Evolutionary conservation across 2,329 filamentous ascomycete species (phyloP).

Genomic region (Hypoxylon sp.): DNA sequence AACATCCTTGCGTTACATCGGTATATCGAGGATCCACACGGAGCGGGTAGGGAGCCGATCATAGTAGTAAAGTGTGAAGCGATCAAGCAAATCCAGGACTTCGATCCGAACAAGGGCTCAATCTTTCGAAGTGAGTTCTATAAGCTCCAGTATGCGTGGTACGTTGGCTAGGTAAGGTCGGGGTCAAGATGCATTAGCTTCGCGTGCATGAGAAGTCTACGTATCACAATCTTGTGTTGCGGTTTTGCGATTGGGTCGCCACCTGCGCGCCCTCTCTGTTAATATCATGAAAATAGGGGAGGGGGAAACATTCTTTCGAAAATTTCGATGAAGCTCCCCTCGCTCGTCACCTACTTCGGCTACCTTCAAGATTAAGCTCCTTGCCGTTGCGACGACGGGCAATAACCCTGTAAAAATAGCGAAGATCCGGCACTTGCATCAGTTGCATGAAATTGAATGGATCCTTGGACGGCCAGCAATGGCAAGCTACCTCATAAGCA

Average conservation of each 20-base stretch:
- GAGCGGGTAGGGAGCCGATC: constrained; percentile 14
- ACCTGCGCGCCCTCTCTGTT: background rate
- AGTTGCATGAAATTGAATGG: constrained; percentile 43
- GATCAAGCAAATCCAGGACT: constrained; percentile 5
- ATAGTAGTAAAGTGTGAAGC: constrained; percentile 4
- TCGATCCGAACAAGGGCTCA: constrained; percentile 8
- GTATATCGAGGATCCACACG: constrained; percentile 21
- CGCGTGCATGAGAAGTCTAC: constrained; percentile 23
- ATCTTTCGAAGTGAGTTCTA: constrained; percentile 1
- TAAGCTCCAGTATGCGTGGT: constrained; percentile 5
- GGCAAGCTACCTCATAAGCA: constrained; percentile 16
- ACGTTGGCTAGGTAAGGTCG: background rate
- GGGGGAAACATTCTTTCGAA: background rate
- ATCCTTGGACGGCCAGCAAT: constrained; percentile 28
- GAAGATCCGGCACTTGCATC: constrained; percentile 41
- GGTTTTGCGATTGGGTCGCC: constrained; percentile 26
- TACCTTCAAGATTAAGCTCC: constrained; percentile 2
- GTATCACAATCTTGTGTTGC: constrained; percentile 19
- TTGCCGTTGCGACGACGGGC: constrained; percentile 28
- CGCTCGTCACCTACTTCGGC: background rate
- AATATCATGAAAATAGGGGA: constrained; percentile 17
- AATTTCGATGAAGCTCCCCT: constrained; percentile 15
- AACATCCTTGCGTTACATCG: constrained; percentile 22
- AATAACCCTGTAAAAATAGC: constrained; percentile 25
- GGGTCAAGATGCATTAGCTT: constrained; percentile 18